These are phyloP conservation scores for Hanseniaspora nectarophila DNA, from an alignment of 805 yeast genomes.

Conservation along the genomic window DNA sequence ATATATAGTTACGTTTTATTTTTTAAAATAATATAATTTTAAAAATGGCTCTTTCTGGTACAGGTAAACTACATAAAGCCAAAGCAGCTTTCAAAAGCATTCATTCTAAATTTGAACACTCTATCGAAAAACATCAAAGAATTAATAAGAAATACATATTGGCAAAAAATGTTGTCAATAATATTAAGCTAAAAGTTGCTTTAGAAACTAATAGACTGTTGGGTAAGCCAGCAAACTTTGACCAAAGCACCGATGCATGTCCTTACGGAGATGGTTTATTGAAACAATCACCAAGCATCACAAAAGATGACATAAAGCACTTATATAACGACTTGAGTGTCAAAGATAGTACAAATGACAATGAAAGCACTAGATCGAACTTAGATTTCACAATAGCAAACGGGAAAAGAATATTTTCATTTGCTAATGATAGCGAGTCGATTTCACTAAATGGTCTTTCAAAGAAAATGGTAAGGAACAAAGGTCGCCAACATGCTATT, in stretches of 20 bases:
- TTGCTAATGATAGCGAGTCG: not conserved
- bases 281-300: not conserved
- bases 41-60: not conserved
- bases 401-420: constrained; percentile 7
- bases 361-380: not conserved
- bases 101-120: not conserved
- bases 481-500: not conserved
- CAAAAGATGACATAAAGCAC: not conserved
- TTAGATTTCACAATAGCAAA: not conserved
- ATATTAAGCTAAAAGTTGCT: not conserved
- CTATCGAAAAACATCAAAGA: not conserved
- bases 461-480: not conserved
- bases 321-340: not conserved
- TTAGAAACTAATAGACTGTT: not conserved
- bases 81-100: not conserved
- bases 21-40: too few species aligned
- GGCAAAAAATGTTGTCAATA: not conserved
- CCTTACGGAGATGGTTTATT: not conserved
- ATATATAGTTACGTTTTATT: too few species aligned
- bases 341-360: not conserved
- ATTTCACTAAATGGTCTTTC: not conserved
- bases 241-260: not conserved
- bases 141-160: not conserved
- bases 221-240: not conserved
- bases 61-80: not conserved